A percentile compares a stretch with the other conserved stretches of the same genome.
These are phyloP conservation scores for Aristolochia contorta DNA, from an alignment of 164 flowering plant species.

Conservation along the genomic window DNA sequence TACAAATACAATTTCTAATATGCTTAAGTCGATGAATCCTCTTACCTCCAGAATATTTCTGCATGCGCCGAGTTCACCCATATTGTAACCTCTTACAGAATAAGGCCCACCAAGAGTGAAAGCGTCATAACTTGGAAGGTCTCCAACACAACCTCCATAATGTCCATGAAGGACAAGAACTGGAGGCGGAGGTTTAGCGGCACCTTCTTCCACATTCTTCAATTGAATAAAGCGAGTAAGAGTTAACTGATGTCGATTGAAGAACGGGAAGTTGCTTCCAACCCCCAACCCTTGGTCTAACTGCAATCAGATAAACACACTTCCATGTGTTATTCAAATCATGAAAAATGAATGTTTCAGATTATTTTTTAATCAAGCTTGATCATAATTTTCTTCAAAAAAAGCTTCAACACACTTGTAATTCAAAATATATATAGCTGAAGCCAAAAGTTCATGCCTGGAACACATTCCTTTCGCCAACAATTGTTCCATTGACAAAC, in stretches of 20 bases:
- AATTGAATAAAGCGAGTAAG: constrained; percentile 71
- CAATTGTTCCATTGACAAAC: constrained; percentile 90
- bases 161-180: constrained; percentile 94
- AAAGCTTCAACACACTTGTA: background rate
- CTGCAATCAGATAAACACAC: constrained; percentile 30
- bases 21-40: too few relatives aligned
- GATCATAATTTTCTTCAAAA: background rate
- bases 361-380: background rate
- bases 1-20: too few relatives aligned
- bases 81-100: constrained; percentile 95
- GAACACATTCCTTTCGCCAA: constrained; percentile 90
- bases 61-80: constrained; percentile 99
- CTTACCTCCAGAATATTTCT: constrained; percentile 91
- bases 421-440: background rate
- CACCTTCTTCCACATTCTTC: constrained; percentile 87
- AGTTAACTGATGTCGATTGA: constrained; percentile 92
- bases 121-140: constrained; percentile 98
- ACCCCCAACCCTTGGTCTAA: constrained; percentile 93
- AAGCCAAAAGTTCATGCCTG: constrained; percentile 43
- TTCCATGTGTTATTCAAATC: background rate
- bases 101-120: constrained; percentile 98
- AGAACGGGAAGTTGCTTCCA: constrained; percentile 88
- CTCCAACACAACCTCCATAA: constrained; percentile 98
- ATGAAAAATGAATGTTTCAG: too few relatives aligned
- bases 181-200: constrained; percentile 88